These are phyloP conservation scores for Porcisia deanei DNA, from an alignment of 208 protist species.

Conservation along the genomic window DNA sequence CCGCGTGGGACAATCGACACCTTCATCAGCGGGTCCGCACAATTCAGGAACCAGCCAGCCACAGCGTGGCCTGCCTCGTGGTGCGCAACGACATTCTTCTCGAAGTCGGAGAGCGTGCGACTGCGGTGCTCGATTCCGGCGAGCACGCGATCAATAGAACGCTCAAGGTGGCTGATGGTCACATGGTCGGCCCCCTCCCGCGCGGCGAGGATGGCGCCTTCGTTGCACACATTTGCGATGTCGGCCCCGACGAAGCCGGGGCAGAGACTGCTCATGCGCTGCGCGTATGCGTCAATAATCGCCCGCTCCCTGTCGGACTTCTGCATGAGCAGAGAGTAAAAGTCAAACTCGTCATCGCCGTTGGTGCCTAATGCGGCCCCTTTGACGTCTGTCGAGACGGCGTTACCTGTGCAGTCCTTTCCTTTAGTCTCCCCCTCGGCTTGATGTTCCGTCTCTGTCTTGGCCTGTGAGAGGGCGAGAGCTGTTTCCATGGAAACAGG, in stretches of 20 bases:
- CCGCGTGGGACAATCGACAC: slow-evolving; percentile 98
- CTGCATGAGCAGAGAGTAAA: slow-evolving; percentile 40
- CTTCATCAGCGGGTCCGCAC: slow-evolving; percentile 97
- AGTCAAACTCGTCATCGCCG: slow-evolving; percentile 44
- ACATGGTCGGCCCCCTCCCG: slow-evolving; percentile 71
- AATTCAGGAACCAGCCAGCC: slow-evolving; percentile 97
- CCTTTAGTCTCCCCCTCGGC: neutral
- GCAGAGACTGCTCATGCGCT: slow-evolving; percentile 76
- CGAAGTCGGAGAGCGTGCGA: slow-evolving; percentile 80
- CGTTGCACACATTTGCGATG: slow-evolving; percentile 98
- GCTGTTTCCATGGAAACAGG: slow-evolving; percentile 8
- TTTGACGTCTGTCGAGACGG: neutral
- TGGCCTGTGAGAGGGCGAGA: slow-evolving; percentile 29
- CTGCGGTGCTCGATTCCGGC: slow-evolving; percentile 95
- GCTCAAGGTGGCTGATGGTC: slow-evolving; percentile 89
- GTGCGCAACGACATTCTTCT: slow-evolving; percentile 96
- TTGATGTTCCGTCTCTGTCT: slow-evolving; percentile 33
- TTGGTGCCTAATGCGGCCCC: neutral
- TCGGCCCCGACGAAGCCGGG: slow-evolving; percentile 94
- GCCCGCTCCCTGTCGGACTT: slow-evolving; percentile 61
- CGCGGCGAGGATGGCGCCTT: slow-evolving; percentile 91
- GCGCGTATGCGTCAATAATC: slow-evolving; percentile 71
- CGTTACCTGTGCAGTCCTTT: neutral
- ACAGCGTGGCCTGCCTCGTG: slow-evolving; percentile 99
- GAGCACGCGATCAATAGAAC: slow-evolving; percentile 95